Evolutionary conservation across 257 asterid species (phyloP).

Genomic region (Scutellaria galericulata): DNA sequence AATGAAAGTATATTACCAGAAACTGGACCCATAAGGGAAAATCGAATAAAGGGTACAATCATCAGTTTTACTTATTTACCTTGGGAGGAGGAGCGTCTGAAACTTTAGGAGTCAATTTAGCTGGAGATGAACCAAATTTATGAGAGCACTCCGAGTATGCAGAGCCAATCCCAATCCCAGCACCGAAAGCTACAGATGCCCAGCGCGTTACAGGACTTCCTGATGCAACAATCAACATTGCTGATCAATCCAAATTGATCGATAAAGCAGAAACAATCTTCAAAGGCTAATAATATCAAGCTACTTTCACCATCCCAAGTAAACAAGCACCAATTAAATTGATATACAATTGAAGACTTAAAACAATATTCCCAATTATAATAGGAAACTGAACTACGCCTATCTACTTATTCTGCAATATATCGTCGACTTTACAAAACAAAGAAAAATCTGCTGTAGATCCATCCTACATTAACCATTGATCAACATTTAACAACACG

Average conservation of each 20-base stretch:
- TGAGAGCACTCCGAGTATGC: constrained; percentile 85
- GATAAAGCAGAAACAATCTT: not conserved
- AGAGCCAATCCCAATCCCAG: constrained; percentile 87
- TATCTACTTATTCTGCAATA: not conserved
- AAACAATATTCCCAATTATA: not conserved
- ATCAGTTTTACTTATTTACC: constrained; percentile 44
- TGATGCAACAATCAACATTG: constrained; percentile 41
- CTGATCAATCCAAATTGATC: constrained; percentile 16
- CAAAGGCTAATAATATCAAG: not conserved
- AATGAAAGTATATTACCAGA: not conserved
- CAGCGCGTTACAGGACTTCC: constrained; percentile 93
- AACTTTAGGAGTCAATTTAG: constrained; percentile 45
- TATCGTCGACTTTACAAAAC: not conserved
- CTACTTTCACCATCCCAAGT: not conserved
- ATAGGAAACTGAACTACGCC: not conserved
- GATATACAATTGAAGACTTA: not conserved
- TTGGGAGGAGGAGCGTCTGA: constrained; percentile 47
- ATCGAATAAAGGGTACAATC: not conserved
- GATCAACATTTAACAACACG: constrained; percentile 9
- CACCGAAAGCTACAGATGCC: constrained; percentile 90
- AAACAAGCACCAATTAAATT: not conserved
- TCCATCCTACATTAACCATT: constrained; percentile 5
- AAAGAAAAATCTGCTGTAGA: not conserved
- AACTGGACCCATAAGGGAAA: not conserved
- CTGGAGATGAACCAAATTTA: constrained; percentile 55